phyloP scores from a whole-genome alignment of 805 yeast species.

The Sugiyamaella marilandica region DNA sequence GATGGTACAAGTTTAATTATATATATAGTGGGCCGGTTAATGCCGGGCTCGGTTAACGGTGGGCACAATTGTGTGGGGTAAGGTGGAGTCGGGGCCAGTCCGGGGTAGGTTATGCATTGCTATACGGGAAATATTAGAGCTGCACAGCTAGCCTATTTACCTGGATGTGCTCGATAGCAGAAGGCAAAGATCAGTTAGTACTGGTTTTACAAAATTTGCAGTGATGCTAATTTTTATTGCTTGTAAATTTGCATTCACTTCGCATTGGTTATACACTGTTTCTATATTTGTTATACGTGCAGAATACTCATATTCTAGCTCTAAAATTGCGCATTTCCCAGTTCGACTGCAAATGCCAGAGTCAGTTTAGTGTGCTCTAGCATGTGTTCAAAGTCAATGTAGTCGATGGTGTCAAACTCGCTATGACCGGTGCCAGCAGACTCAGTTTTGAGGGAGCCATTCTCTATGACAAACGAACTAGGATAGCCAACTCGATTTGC shows the following conservation, averaged over 20 bases:
- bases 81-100: background rate
- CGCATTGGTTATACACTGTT: too few relatives aligned
- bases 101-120: background rate
- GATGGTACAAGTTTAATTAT: background rate
- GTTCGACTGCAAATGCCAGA: constrained; percentile 64
- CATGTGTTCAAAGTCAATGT: constrained; percentile 70
- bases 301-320: background rate
- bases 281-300: too few relatives aligned
- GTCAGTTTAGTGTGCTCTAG: constrained; percentile 72
- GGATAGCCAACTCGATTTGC: constrained; percentile 78
- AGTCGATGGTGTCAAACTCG: constrained; percentile 70
- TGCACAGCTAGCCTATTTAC: too few relatives aligned
- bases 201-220: too few relatives aligned
- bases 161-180: too few relatives aligned
- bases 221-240: too few relatives aligned
- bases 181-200: too few relatives aligned
- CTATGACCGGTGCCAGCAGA: constrained; percentile 69
- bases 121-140: too few relatives aligned
- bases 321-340: constrained; percentile 34
- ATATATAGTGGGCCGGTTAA: background rate
- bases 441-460: constrained; percentile 41
- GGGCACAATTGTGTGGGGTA: constrained; percentile 2
- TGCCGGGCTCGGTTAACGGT: constrained; percentile 4
- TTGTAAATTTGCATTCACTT: too few relatives aligned
- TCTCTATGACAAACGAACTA: constrained; percentile 70